A percentile compares a stretch with the other conserved stretches of the same genome.
Evolutionary conservation across 1,284 basidiomycete species (phyloP).

Genomic region (Cystobasidium pallidum): DNA sequence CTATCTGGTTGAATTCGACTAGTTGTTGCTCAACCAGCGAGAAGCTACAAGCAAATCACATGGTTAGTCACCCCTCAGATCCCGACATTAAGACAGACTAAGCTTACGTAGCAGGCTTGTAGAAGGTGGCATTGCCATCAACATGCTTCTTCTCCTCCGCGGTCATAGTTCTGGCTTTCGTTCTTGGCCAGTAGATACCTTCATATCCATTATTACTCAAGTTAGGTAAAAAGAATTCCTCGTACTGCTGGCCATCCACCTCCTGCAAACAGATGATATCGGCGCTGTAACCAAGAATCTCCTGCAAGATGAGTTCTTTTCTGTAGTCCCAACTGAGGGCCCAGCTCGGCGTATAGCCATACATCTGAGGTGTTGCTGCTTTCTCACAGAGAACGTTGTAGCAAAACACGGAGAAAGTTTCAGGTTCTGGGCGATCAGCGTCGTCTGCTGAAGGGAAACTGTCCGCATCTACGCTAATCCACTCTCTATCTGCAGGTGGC

Average conservation of each 20-base stretch:
- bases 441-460: constrained; percentile 52
- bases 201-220: constrained; percentile 82
- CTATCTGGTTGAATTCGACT: constrained; percentile 91
- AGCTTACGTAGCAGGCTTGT: constrained; percentile 84
- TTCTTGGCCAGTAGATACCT: constrained; percentile 91
- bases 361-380: constrained; percentile 85
- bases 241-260: constrained; percentile 89
- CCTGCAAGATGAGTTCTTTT: constrained; percentile 84
- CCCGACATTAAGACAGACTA: too few species aligned
- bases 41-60: constrained; percentile 64
- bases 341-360: constrained; percentile 97
- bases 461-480: constrained; percentile 74
- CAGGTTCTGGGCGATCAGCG: constrained; percentile 56
- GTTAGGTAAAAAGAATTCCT: constrained; percentile 85
- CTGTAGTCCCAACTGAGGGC: constrained; percentile 94
- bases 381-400: constrained; percentile 97
- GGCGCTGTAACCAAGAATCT: constrained; percentile 78
- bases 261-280: constrained; percentile 93
- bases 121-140: constrained; percentile 97
- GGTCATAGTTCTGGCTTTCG: constrained; percentile 89
- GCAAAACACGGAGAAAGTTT: constrained; percentile 77
- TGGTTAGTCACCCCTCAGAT: too few species aligned
- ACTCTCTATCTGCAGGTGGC: constrained; percentile 79
- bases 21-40: constrained; percentile 90
- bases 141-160: constrained; percentile 83